phyloP scores from a whole-genome alignment of 495 filamentous ascomycete species.

The Saxophila tyrrhenica region DNA sequence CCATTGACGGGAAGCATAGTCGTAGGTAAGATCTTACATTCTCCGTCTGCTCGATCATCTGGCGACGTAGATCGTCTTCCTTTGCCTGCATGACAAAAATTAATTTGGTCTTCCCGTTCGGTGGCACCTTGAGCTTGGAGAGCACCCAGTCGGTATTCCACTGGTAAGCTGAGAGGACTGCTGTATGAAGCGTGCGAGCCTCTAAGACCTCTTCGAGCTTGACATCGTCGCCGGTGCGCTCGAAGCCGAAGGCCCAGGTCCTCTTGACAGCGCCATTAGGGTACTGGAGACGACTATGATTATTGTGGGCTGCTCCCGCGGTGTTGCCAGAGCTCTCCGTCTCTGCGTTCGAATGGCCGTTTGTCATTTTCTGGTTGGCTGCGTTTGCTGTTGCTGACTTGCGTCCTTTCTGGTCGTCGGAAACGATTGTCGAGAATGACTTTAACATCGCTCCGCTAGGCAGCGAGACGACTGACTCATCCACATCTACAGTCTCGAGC shows the following conservation, averaged over 20 bases:
- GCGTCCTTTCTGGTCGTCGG: constrained; percentile 7
- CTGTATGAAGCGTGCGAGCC: constrained; percentile 54
- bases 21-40: constrained; percentile 42
- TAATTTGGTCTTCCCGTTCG: constrained; percentile 39
- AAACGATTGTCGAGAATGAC: constrained; percentile 10
- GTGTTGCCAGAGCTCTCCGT: too few species aligned
- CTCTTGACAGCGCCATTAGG: constrained; percentile 68
- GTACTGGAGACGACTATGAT: constrained; percentile 41
- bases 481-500: constrained; percentile 3
- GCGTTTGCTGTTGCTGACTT: constrained; percentile 14
- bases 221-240: constrained; percentile 55
- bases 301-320: neutral
- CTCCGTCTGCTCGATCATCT: constrained; percentile 35
- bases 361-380: too few species aligned
- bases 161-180: constrained; percentile 75
- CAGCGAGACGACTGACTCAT: constrained; percentile 16
- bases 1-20: constrained; percentile 73
- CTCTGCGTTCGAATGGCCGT: too few species aligned
- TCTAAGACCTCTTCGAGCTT: constrained; percentile 86
- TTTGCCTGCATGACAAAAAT: constrained; percentile 61
- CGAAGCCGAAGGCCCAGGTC: constrained; percentile 55
- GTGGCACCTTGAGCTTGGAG: constrained; percentile 41
- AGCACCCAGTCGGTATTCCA: constrained; percentile 72
- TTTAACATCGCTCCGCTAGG: constrained; percentile 11
- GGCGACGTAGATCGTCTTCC: constrained; percentile 24